A percentile compares a stretch with the other conserved stretches of the same genome.
Evolutionary conservation across 257 asterid genomes (phyloP).

Genomic region (Oldenlandia corymbosa): DNA sequence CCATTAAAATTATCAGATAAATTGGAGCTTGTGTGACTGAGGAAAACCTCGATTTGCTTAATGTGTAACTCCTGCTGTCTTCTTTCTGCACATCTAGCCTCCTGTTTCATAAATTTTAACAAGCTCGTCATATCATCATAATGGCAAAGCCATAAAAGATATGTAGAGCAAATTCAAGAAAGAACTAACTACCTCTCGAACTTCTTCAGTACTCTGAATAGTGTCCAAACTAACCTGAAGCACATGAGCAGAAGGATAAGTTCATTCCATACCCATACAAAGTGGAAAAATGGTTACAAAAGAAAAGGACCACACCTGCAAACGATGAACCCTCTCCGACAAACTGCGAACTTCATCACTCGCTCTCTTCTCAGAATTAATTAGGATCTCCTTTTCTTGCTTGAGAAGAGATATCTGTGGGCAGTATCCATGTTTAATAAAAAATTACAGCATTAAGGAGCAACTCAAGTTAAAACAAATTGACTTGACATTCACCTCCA

Average conservation of each 20-base stretch:
- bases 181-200: constrained; percentile 57
- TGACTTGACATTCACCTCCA: constrained; percentile 50
- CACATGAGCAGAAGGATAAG: constrained; percentile 4
- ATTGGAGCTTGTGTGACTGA: not conserved
- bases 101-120: constrained; percentile 25
- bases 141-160: constrained; percentile 2
- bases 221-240: constrained; percentile 81
- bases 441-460: too few species aligned
- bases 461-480: not conserved
- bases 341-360: constrained; percentile 73
- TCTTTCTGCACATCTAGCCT: constrained; percentile 75
- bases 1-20: constrained; percentile 13
- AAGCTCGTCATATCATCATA: not conserved
- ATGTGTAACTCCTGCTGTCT: constrained; percentile 61
- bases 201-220: constrained; percentile 76
- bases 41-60: constrained; percentile 64
- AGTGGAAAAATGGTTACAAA: not conserved
- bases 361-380: constrained; percentile 87
- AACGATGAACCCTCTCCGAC: constrained; percentile 77
- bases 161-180: constrained; percentile 7
- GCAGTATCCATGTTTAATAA: too few species aligned
- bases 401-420: constrained; percentile 56
- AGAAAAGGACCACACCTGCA: constrained; percentile 47
- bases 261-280: not conserved
- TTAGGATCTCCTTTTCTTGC: constrained; percentile 67